A percentile compares a stretch with the other conserved stretches of the same genome.
These are phyloP conservation scores for Asparagopsis taxiformis DNA, from an alignment of 31 red algal species.

Conservation along the genomic window DNA sequence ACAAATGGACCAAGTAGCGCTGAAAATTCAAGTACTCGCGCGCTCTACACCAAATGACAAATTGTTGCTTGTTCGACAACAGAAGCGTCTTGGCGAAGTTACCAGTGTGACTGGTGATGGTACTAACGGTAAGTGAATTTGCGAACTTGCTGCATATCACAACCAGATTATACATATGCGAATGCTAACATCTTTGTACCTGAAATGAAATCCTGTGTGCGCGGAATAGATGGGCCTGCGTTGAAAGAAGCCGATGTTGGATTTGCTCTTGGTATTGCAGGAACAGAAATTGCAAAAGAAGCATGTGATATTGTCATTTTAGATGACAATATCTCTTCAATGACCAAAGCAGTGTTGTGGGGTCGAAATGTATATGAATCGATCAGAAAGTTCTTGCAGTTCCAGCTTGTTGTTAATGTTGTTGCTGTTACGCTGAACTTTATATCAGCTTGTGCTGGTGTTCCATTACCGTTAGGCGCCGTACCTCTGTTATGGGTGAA, in stretches of 20 bases:
- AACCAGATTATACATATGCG: too few species aligned
- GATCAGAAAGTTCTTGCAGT: slow-evolving; percentile 95
- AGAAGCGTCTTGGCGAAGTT: slow-evolving; percentile 80
- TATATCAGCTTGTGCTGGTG: slow-evolving; percentile 79
- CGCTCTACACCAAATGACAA: slow-evolving; percentile 93
- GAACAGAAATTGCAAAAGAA: slow-evolving; percentile 97
- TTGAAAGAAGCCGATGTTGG: slow-evolving; percentile 93
- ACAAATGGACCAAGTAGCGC: slow-evolving; percentile 56
- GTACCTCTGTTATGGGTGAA: slow-evolving; percentile 97
- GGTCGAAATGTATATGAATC: slow-evolving; percentile 87
- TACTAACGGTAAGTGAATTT: slow-evolving; percentile 73
- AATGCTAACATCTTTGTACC: too few species aligned
- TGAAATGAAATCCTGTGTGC: not conserved
- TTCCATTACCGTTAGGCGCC: slow-evolving; percentile 67
- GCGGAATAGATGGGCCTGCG: slow-evolving; percentile 74
- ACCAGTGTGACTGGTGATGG: slow-evolving; percentile 95
- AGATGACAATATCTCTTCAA: slow-evolving; percentile 90
- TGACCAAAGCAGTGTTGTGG: slow-evolving; percentile 94
- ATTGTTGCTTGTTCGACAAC: slow-evolving; percentile 62
- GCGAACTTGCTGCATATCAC: too few species aligned
- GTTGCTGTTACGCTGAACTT: slow-evolving; percentile 89
- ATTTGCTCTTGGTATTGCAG: slow-evolving; percentile 88
- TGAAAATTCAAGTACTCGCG: slow-evolving; percentile 86
- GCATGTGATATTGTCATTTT: slow-evolving; percentile 94
- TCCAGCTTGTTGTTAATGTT: slow-evolving; percentile 95